Evolutionary conservation across 31 red algal genomes (phyloP), one percentile per base, ranked within the genome.

Genomic region (Odonthalia washingtoniensis): DNA sequence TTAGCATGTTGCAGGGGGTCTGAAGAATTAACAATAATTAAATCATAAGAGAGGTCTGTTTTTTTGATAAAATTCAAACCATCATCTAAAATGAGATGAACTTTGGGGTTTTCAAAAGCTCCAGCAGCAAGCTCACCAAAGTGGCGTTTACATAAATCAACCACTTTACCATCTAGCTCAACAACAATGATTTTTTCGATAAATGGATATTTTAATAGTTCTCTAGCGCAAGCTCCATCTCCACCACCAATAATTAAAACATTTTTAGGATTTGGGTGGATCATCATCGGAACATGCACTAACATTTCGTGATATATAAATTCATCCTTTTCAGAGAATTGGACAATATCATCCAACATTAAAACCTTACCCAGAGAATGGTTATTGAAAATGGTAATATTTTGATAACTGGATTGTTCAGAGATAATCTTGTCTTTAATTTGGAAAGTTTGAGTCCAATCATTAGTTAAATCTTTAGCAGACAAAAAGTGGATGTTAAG

Each of bases 91-190:
- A 67, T 35, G 33, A 67, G 64, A 33, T 67, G 30, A 35, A 67
- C 27, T 67, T 35, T 30, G 64, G 27, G 30, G 33, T 67, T 35
- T 30, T 30, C 64, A 67, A 30, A 67, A 35, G 33, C 64, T 67
- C 33, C 30, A 67, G 64, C 64, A 33, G 30, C 64, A 35, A 30
- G 30, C 33, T 67, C 64, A 33, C 30, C 30, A 30, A 67, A 67
- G 64, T 67, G 64, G 30, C 33, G 27, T 67, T 67, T 67, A 35
- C 64, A 67, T 67, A 67, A 33, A 30, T 67, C 64, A 30, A 67
- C 64, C 64, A 67, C 30, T 35, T 67, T 35, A 30, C 64, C 64
- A 67, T 67, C 64, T 35, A 67, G 33, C 30, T 67, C 64, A 33
- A 67, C 64, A 30, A 67, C 33, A 67, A 67, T 35, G 33, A 67